Conservation (phyloP, 2,329 filamentous ascomycete genomes). For the Elsinoe ampelina region DNA sequence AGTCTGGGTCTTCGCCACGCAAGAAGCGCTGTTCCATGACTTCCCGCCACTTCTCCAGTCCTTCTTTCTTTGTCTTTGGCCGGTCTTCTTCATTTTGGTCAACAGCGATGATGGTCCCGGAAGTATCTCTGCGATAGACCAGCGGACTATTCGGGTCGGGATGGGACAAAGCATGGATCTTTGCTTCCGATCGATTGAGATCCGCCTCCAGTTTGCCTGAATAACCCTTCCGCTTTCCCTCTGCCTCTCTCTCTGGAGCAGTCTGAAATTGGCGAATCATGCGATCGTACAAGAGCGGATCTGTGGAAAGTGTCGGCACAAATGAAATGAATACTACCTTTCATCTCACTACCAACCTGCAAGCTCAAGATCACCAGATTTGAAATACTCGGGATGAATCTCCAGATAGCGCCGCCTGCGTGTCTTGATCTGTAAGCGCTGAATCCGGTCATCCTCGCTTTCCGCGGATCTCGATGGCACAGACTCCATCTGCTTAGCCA, state of each 20-base stretch:
- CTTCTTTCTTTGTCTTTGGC: slow-evolving; percentile 55
- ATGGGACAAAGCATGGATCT: slow-evolving; percentile 53
- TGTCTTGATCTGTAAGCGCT: slow-evolving; percentile 57
- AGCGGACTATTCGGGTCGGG: slow-evolving; percentile 43
- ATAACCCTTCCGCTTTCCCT: slow-evolving; percentile 66
- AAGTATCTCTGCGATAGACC: slow-evolving; percentile 41
- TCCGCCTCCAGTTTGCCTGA: slow-evolving; percentile 71
- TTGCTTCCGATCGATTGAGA: slow-evolving; percentile 65
- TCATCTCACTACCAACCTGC: slow-evolving; percentile 35
- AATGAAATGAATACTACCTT: slow-evolving; percentile 1
- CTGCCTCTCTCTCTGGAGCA: slow-evolving; percentile 60
- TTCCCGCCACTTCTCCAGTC: slow-evolving; percentile 57
- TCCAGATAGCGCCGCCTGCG: slow-evolving; percentile 68
- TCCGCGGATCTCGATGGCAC: not conserved
- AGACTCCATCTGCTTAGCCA: not conserved
- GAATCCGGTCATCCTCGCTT: slow-evolving; percentile 17
- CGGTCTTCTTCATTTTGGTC: slow-evolving; percentile 46
- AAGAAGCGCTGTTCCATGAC: slow-evolving; percentile 69
- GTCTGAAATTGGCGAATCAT: slow-evolving; percentile 71
- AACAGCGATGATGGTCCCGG: slow-evolving; percentile 49
- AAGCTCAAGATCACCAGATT: slow-evolving; percentile 49
- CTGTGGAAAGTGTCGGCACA: slow-evolving; percentile 30
- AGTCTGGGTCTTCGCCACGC: slow-evolving; percentile 63
- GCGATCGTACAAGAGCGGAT: slow-evolving; percentile 74
- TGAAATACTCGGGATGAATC: slow-evolving; percentile 63